A percentile compares a stretch with the other conserved stretches of the same genome.
Evolutionary conservation across 768 basidiomycete genomes (phyloP).

Genomic region (Scleroderma bovista): DNA sequence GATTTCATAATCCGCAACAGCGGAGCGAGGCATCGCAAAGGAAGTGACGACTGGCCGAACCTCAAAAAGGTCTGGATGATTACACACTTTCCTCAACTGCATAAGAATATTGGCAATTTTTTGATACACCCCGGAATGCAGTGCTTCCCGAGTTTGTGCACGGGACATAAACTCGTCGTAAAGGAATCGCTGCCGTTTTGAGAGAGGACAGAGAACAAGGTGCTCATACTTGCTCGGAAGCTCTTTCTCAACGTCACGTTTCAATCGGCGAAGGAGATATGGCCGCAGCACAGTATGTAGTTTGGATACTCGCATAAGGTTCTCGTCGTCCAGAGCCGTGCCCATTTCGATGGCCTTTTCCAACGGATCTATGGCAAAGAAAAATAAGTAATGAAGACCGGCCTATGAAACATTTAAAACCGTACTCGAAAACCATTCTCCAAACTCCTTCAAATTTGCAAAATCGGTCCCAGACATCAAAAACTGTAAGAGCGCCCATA

Average conservation of each 20-base stretch:
- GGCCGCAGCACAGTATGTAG: slow-evolving; percentile 95
- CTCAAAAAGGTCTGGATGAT: slow-evolving; percentile 90
- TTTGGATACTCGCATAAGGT: slow-evolving; percentile 75
- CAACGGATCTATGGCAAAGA: slow-evolving; percentile 65
- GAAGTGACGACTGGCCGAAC: slow-evolving; percentile 79
- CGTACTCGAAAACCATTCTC: slow-evolving; percentile 95
- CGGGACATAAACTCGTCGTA: slow-evolving; percentile 97
- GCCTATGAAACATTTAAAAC: background rate
- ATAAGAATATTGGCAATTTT: slow-evolving; percentile 93
- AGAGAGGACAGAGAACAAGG: slow-evolving; percentile 79
- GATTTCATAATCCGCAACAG: slow-evolving; percentile 74
- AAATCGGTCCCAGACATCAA: slow-evolving; percentile 86
- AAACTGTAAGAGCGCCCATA: slow-evolving; percentile 95
- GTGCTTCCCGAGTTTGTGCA: slow-evolving; percentile 73
- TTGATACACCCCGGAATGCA: slow-evolving; percentile 81
- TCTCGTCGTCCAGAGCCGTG: slow-evolving; percentile 71
- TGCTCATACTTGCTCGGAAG: slow-evolving; percentile 93
- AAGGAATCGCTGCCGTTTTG: slow-evolving; percentile 89
- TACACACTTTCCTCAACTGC: slow-evolving; percentile 97
- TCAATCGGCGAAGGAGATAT: slow-evolving; percentile 91
- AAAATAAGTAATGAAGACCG: slow-evolving; percentile 3
- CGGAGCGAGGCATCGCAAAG: slow-evolving; percentile 71
- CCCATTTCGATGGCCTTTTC: slow-evolving; percentile 92
- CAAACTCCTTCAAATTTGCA: slow-evolving; percentile 89
- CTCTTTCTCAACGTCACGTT: slow-evolving; percentile 95